Evolutionary conservation across 1,139 yeast species (phyloP).

Genomic region (Diutina pseudorugosa): DNA sequence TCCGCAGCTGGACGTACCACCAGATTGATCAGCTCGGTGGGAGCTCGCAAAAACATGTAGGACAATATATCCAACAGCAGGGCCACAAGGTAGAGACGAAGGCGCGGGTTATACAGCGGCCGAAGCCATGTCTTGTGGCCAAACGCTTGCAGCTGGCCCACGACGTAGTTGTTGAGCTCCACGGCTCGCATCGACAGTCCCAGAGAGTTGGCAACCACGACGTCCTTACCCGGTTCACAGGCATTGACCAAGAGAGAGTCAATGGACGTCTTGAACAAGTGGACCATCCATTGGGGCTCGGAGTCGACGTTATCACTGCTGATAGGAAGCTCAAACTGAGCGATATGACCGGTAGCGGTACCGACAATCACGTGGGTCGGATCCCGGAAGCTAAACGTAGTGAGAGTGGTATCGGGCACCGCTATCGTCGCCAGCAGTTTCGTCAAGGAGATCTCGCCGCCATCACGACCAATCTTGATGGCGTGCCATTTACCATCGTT

Average conservation of each 20-base stretch:
- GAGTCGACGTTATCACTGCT: conserved; percentile 7
- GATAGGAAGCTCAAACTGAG: conserved; percentile 40
- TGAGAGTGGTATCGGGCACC: conserved; percentile 19
- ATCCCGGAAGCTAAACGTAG: conserved; percentile 45
- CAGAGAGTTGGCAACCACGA: conserved; percentile 34
- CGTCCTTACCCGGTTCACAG: conserved; percentile 15
- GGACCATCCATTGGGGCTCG: conserved; percentile 30
- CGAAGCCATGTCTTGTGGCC: conserved; percentile 7
- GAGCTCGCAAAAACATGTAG: conserved; percentile 19
- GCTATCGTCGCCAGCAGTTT: conserved; percentile 15
- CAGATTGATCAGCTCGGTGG: conserved; percentile 23
- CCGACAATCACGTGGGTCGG: conserved; percentile 46
- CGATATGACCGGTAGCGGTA: conserved; percentile 50
- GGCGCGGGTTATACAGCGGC: conserved; percentile 17
- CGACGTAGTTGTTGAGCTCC: conserved; percentile 29
- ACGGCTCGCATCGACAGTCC: conserved; percentile 31
- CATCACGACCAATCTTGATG: conserved; percentile 21
- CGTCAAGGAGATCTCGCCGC: not conserved
- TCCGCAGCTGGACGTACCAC: conserved; percentile 19
- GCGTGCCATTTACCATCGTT: conserved; percentile 55
- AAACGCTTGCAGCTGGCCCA: conserved; percentile 16
- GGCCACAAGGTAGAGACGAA: conserved; percentile 16
- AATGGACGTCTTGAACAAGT: conserved; percentile 40
- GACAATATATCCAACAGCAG: conserved; percentile 20
- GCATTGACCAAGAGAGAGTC: conserved; percentile 27